Conservation (phyloP, 1,139 yeast genomes). For the Candida smagusa region DNA sequence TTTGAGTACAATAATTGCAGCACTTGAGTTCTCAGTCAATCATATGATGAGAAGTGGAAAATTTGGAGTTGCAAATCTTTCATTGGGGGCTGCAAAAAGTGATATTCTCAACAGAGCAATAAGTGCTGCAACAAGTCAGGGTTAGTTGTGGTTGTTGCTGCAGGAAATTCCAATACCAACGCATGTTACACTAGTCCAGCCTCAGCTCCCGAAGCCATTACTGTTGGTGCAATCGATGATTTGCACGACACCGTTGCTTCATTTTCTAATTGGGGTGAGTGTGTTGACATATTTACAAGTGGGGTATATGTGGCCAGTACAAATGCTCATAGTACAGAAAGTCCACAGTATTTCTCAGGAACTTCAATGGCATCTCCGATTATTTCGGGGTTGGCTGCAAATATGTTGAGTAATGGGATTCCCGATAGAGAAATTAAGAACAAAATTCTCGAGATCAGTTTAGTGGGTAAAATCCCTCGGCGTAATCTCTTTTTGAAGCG, state of each 20-base stretch:
- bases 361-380: slow-evolving; percentile 89
- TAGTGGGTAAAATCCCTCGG: slow-evolving; percentile 34
- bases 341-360: slow-evolving; percentile 59
- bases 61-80: slow-evolving; percentile 73
- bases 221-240: slow-evolving; percentile 88
- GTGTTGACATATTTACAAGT: slow-evolving; percentile 82
- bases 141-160: slow-evolving; percentile 78
- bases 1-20: slow-evolving; percentile 63
- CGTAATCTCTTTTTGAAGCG: slow-evolving; percentile 26
- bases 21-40: slow-evolving; percentile 68
- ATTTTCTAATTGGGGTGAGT: slow-evolving; percentile 84
- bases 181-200: slow-evolving; percentile 85
- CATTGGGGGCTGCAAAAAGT: slow-evolving; percentile 71
- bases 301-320: slow-evolving; percentile 66
- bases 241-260: slow-evolving; percentile 61
- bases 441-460: slow-evolving; percentile 35
- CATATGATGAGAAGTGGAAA: slow-evolving; percentile 42
- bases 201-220: slow-evolving; percentile 64
- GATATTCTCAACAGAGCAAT: slow-evolving; percentile 68
- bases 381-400: slow-evolving; percentile 71
- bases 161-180: slow-evolving; percentile 76
- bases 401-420: slow-evolving; percentile 57
- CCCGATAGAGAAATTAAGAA: slow-evolving; percentile 36
- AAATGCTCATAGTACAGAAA: slow-evolving; percentile 16
- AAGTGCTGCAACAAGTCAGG: slow-evolving; percentile 69